Percentiles rank a stretch among this genome's conserved stretches.
These are phyloP conservation scores for Xylaria sp. DNA, from an alignment of 2,329 filamentous ascomycete species.

Conservation along the genomic window DNA sequence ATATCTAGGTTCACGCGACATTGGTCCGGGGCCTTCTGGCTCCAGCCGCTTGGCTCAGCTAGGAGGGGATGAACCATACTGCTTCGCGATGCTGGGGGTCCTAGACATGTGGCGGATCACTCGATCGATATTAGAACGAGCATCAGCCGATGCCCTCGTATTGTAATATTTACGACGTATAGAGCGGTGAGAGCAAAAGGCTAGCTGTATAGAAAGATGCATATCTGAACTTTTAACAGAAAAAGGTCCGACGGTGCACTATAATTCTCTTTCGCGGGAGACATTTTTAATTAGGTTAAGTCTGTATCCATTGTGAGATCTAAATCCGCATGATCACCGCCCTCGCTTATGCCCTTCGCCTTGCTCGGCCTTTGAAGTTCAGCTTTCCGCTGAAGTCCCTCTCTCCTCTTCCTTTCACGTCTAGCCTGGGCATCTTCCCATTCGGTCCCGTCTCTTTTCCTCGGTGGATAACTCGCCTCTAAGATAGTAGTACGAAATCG, in stretches of 20 bases:
- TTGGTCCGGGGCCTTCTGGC: not conserved
- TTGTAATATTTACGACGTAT: slow-evolving; percentile 43
- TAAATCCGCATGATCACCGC: slow-evolving; percentile 27
- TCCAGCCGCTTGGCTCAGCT: not conserved
- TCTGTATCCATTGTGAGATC: slow-evolving; percentile 35
- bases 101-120: not conserved
- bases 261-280: not conserved
- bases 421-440: slow-evolving; percentile 63
- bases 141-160: slow-evolving; percentile 20
- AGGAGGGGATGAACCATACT: not conserved
- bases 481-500: slow-evolving; percentile 64
- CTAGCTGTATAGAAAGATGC: slow-evolving; percentile 36
- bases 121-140: slow-evolving; percentile 10
- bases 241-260: not conserved
- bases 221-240: slow-evolving; percentile 13
- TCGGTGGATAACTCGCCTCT: slow-evolving; percentile 39
- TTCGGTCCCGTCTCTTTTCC: slow-evolving; percentile 46
- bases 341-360: slow-evolving; percentile 18
- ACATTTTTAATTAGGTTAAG: slow-evolving; percentile 30
- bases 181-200: slow-evolving; percentile 34
- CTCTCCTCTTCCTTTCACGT: slow-evolving; percentile 61
- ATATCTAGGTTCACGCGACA: not conserved
- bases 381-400: slow-evolving; percentile 61
- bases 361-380: slow-evolving; percentile 43
- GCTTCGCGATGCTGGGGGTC: not conserved